Conservation (phyloP, 1,284 basidiomycete genomes). For the Ceratobasidium sp. region DNA sequence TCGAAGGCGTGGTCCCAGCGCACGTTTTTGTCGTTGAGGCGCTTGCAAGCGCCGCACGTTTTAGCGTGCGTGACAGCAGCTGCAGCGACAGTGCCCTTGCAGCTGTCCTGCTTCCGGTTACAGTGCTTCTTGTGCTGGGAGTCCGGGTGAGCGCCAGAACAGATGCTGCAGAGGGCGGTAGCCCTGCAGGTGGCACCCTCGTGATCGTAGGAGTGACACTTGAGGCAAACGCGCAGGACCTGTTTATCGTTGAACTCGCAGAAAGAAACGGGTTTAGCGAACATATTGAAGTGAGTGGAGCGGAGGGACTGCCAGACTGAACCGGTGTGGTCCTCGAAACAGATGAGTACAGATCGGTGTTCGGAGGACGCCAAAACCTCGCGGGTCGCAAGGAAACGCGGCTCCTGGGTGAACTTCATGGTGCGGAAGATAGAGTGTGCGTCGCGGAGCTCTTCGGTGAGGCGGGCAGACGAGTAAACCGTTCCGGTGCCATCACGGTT, state of each 20-base stretch:
- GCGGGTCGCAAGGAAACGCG: neutral
- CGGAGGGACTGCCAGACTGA: neutral
- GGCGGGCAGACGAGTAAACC: no score
- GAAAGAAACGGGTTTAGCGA: neutral
- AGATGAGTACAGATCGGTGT: neutral
- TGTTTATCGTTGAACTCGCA: neutral
- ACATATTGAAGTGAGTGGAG: neutral
- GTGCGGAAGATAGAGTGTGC: neutral
- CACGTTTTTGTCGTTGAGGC: no score
- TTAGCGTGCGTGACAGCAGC: neutral
- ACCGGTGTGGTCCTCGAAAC: constrained; percentile 11
- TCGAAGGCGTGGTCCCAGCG: no score
- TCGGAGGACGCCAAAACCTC: neutral
- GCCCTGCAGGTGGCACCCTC: neutral
- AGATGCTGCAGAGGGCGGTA: neutral
- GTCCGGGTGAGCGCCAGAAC: neutral
- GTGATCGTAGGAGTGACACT: constrained; percentile 9
- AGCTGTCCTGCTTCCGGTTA: neutral
- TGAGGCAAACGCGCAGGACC: neutral
- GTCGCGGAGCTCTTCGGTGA: neutral
- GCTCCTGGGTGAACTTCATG: neutral
- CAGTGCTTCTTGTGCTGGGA: neutral
- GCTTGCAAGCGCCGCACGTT: no score
- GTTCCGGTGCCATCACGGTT: neutral
- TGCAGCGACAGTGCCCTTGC: neutral